Conservation (phyloP, 495 filamentous ascomycete genomes). For the Barbatosphaeria neglecta region DNA sequence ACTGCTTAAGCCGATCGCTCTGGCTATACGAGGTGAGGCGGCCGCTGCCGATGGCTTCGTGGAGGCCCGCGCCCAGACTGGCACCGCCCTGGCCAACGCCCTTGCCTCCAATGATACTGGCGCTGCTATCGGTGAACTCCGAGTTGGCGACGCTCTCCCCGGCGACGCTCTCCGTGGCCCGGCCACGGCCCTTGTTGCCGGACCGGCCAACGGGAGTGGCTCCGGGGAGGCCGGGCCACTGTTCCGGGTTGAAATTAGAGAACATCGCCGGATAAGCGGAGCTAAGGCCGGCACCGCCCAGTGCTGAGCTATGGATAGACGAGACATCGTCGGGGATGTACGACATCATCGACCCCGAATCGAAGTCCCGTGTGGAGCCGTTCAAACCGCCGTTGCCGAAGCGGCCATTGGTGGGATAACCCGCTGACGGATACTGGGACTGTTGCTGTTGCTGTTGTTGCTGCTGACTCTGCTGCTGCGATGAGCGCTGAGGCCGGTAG, state of each 20-base stretch:
- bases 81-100: constrained; percentile 65
- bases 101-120: constrained; percentile 58
- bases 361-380: constrained; percentile 58
- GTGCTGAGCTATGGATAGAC: constrained; percentile 83
- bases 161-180: constrained; percentile 63
- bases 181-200: constrained; percentile 43
- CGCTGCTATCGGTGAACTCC: constrained; percentile 71
- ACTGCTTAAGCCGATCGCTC: constrained; percentile 67
- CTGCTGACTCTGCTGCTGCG: constrained; percentile 57
- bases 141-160: constrained; percentile 85
- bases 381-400: constrained; percentile 30
- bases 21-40: constrained; percentile 36
- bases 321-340: constrained; percentile 98
- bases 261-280: constrained; percentile 93
- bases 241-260: constrained; percentile 72
- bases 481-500: constrained; percentile 77
- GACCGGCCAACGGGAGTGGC: constrained; percentile 45
- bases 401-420: constrained; percentile 44
- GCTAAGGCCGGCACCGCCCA: constrained; percentile 66
- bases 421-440: constrained; percentile 55
- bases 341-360: constrained; percentile 74
- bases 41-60: constrained; percentile 42
- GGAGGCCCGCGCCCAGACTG: constrained; percentile 67
- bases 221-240: constrained; percentile 75
- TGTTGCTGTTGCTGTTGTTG: constrained; percentile 57